These are phyloP conservation scores for Pichia heedii DNA, from an alignment of 805 yeast species.

Conservation along the genomic window DNA sequence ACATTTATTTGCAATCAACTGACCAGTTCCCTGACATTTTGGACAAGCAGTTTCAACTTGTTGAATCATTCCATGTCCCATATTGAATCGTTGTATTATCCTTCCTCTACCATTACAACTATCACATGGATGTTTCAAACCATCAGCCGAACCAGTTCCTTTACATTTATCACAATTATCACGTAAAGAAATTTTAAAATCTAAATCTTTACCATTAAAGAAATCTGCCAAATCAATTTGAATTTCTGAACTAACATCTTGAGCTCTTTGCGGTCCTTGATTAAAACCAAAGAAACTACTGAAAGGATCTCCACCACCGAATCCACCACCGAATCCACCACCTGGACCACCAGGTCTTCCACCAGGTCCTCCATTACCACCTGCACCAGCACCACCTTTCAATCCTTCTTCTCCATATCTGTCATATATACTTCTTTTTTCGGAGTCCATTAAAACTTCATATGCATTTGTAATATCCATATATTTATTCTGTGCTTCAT, in stretches of 20 bases:
- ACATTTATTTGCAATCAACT: conserved; percentile 56
- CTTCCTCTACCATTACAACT: conserved; percentile 74
- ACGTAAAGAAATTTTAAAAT: conserved; percentile 57
- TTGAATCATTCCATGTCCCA: conserved; percentile 89
- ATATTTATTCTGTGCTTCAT: conserved; percentile 76
- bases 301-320: conserved; percentile 40
- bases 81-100: conserved; percentile 52
- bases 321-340: conserved; percentile 3
- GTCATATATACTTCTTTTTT: conserved; percentile 63
- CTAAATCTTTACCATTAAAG: conserved; percentile 57
- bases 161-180: conserved; percentile 69
- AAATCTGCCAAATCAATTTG: conserved; percentile 54
- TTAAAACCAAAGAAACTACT: conserved; percentile 43
- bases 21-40: conserved; percentile 71
- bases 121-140: conserved; percentile 53
- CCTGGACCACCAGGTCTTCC: conserved; percentile 31
- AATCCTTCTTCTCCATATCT: conserved; percentile 70
- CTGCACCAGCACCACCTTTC: conserved; percentile 49
- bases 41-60: conserved; percentile 75
- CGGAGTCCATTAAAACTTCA: conserved; percentile 67
- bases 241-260: conserved; percentile 48
- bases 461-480: conserved; percentile 92
- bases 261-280: conserved; percentile 45
- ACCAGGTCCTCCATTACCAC: conserved; percentile 23
- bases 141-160: conserved; percentile 84